Base-by-base conservation (phyloP, 2,329 filamentous ascomycete genomes). In the Nigrospora sphaerica region DNA sequence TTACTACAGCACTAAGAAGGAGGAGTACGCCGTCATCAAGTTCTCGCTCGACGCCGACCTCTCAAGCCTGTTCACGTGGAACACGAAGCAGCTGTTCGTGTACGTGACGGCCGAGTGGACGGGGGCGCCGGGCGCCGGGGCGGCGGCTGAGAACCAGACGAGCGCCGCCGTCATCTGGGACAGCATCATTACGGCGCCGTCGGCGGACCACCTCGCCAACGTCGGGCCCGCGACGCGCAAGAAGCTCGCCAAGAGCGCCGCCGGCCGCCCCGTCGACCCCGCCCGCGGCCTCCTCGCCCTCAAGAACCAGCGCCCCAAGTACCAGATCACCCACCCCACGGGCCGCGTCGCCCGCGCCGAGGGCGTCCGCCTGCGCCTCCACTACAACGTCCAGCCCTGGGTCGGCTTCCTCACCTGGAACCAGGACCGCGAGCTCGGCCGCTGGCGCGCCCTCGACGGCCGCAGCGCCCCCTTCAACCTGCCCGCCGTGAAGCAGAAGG, bases 331-430 rank as follows among this genome's bases (percentile, higher is more conserved):
- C 5, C 90, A 96, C 65, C 87, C 92, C 12, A 79, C 78, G 12
- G 87, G 91, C 50, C 83, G 83, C 65, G 76, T 97, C 54, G 86
- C 88, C 39, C 77, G 85, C 59, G 74, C 81, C 42, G 72, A 77
- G 43, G 83, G 93, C 62, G 88, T 92, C 47, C 83, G 80, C 31
- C 72, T 98, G 52, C 82, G 84, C 58, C 72, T 97, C 45, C 85
- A 93, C 62, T 98, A 95, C 81, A 97, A 97, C 69, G 86, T 97
- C 49, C 93, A 98, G 74, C 93, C 93, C 32, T 97, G 92, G 88
- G 89, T 98, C 12, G 93, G 93, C 13, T 69, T 85, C 44, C 68
- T 97, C 64, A 86, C 86, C 37, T 98, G 93, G 93, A 85, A 86
- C 59, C 73, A 81, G 52, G 65, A 73, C 52, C 56, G 62, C 37